A percentile compares a stretch with the other conserved stretches of the same genome.
Conservation (phyloP, 106 monocot species). For the Phalaenopsis equestris region DNA sequence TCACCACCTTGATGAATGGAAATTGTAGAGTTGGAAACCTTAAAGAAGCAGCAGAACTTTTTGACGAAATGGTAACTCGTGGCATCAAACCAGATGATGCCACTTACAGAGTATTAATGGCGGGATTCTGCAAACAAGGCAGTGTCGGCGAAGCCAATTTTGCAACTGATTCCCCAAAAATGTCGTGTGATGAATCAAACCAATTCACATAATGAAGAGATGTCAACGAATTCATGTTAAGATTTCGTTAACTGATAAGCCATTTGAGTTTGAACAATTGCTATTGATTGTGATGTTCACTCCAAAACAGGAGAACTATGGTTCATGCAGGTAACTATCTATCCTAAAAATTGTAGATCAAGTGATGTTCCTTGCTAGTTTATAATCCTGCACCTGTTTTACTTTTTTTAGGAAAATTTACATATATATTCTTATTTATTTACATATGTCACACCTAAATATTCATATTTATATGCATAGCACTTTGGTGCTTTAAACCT, state of each 20-base stretch:
- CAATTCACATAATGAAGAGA: not conserved
- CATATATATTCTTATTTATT: no score
- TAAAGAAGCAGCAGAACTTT: slow-evolving; percentile 37
- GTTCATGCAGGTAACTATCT: not conserved
- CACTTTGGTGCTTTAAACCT: no score
- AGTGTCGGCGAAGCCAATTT: slow-evolving; percentile 39
- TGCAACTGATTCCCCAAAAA: slow-evolving; percentile 31
- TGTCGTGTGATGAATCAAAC: slow-evolving; percentile 36
- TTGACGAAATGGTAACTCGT: slow-evolving; percentile 55
- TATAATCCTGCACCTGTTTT: not conserved
- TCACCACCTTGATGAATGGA: slow-evolving; percentile 74
- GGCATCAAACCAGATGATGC: slow-evolving; percentile 58
- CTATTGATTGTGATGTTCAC: not conserved
- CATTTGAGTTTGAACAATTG: slow-evolving; percentile 3
- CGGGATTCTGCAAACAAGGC: slow-evolving; percentile 54
- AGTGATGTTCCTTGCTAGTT: not conserved
- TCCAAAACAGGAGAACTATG: not conserved
- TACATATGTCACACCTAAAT: no score
- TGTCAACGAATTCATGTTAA: not conserved
- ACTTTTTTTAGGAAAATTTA: no score
- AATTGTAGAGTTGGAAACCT: slow-evolving; percentile 44
- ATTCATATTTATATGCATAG: no score
- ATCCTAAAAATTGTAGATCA: not conserved
- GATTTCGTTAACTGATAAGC: not conserved
- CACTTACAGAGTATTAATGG: slow-evolving; percentile 62